These are phyloP conservation scores for Iris pallida DNA, from an alignment of 116 monocot genomes.

Conservation along the genomic window DNA sequence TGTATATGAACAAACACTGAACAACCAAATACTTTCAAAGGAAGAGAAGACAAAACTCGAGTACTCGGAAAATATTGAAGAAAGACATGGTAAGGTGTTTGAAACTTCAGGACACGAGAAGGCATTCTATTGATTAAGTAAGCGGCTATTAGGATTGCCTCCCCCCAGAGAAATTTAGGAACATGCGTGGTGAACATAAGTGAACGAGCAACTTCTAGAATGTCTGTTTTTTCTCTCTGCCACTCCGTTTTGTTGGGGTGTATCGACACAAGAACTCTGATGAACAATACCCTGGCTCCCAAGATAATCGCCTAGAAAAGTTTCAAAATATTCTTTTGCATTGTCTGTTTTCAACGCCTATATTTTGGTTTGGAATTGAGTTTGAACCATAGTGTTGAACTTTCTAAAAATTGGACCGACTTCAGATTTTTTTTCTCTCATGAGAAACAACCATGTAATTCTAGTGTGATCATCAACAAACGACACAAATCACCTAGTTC, in stretches of 20 bases:
- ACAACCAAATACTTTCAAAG: too few species aligned
- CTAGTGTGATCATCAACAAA: neutral
- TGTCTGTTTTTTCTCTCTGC: too few species aligned
- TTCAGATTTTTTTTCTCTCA: constrained; percentile 1
- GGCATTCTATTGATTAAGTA: too few species aligned
- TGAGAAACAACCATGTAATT: neutral
- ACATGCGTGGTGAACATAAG: too few species aligned
- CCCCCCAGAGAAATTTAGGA: too few species aligned
- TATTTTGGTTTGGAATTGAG: neutral
- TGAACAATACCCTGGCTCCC: neutral
- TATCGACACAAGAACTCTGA: neutral
- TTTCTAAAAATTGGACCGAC: neutral
- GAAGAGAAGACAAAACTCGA: too few species aligned
- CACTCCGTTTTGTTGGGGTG: neutral
- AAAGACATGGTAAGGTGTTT: too few species aligned
- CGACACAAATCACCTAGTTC: neutral
- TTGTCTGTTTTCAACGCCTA: neutral
- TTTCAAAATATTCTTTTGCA: neutral
- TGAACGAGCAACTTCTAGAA: too few species aligned
- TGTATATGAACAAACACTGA: too few species aligned
- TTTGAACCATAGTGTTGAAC: neutral
- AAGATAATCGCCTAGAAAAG: neutral
- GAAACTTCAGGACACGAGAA: too few species aligned
- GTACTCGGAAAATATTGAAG: too few species aligned
- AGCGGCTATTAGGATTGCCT: too few species aligned